phyloP scores from a whole-genome alignment of 129 eudicot genomes.

The Artemisia annua region DNA sequence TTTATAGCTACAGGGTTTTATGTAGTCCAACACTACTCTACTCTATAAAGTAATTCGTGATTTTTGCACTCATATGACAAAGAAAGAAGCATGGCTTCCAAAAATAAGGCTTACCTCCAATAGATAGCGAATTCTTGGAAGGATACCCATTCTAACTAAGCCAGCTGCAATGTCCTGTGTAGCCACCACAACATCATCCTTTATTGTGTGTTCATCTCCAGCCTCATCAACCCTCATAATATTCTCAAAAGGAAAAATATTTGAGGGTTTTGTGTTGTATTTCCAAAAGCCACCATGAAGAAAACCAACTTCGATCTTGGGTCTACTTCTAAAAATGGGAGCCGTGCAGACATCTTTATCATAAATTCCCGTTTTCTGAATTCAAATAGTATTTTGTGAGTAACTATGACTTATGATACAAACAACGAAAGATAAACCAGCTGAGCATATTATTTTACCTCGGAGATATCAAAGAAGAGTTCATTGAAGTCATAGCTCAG shows the following conservation, averaged over 20 bases:
- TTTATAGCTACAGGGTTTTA: too few species aligned
- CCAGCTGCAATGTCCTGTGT: slow-evolving; percentile 89
- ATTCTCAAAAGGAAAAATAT: slow-evolving; percentile 54
- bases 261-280: slow-evolving; percentile 82
- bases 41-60: too few species aligned
- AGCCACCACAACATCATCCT: slow-evolving; percentile 87
- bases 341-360: slow-evolving; percentile 64
- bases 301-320: slow-evolving; percentile 73
- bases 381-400: slow-evolving; percentile 22
- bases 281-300: slow-evolving; percentile 96
- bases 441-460: slow-evolving; percentile 43
- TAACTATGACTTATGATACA: background rate
- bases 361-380: slow-evolving; percentile 58
- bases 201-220: slow-evolving; percentile 78
- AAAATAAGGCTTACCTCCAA: slow-evolving; percentile 62
- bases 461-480: slow-evolving; percentile 54
- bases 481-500: slow-evolving; percentile 74
- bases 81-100: background rate
- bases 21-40: too few species aligned
- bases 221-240: slow-evolving; percentile 35
- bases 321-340: slow-evolving; percentile 87
- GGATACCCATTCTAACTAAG: slow-evolving; percentile 87
- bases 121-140: slow-evolving; percentile 72
- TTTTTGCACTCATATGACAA: background rate
- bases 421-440: slow-evolving; percentile 1